A percentile compares a stretch with the other conserved stretches of the same genome.
Evolutionary conservation across 164 flowering plant genomes (phyloP).

Genomic region (Akebia trifoliata): DNA sequence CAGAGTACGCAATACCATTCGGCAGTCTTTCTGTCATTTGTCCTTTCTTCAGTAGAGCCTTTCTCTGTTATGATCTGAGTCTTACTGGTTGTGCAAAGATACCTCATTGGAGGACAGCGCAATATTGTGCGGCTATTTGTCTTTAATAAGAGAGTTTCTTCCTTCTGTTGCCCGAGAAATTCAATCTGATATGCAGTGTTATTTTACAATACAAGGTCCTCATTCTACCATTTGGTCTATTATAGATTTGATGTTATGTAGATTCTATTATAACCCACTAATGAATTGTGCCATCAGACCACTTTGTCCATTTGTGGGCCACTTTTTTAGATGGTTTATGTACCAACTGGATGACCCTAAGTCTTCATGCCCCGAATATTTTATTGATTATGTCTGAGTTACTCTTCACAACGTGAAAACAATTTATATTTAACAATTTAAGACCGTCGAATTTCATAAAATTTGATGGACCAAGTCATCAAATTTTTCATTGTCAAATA

Average conservation of each 20-base stretch:
- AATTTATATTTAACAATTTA: no score
- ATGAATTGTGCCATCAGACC: not conserved
- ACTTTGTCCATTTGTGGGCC: no score
- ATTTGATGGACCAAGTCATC: no score
- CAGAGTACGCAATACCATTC: conserved; percentile 36
- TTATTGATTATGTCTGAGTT: no score
- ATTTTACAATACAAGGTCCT: conserved; percentile 36
- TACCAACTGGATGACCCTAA: no score
- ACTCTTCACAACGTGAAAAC: no score
- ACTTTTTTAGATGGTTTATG: no score
- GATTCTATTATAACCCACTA: no score
- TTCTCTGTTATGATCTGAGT: not conserved
- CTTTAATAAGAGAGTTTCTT: conserved; percentile 59
- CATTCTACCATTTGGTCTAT: conserved; percentile 3
- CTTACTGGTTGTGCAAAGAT: conserved; percentile 33
- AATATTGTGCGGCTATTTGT: conserved; percentile 52
- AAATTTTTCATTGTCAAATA: no score
- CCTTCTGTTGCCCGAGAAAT: conserved; percentile 72
- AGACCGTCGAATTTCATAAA: no score
- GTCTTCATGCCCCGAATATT: no score
- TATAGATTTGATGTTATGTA: not conserved
- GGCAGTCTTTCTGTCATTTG: not conserved
- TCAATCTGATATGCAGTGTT: conserved; percentile 49
- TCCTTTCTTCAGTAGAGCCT: not conserved
- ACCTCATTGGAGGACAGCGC: conserved; percentile 49